Evolutionary conservation across 2,329 filamentous ascomycete genomes (phyloP).

Genomic region (Cladophialophora exuberans): DNA sequence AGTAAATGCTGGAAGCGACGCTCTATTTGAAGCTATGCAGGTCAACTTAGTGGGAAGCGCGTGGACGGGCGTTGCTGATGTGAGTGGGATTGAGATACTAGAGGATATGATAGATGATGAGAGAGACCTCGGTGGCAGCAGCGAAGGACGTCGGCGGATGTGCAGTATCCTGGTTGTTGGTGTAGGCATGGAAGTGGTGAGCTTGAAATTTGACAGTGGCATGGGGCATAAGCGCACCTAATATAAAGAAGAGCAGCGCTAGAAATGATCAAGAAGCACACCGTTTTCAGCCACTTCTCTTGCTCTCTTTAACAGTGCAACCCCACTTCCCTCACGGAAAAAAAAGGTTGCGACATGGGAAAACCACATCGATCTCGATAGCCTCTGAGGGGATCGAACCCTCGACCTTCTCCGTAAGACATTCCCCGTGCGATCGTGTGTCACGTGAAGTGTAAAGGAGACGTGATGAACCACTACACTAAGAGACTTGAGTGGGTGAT

Average conservation of each 20-base stretch:
- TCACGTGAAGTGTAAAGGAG: slow-evolving; percentile 24
- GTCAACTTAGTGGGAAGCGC: slow-evolving; percentile 18
- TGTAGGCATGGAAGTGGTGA: slow-evolving; percentile 31
- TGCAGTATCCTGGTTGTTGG: slow-evolving; percentile 27
- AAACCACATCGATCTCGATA: too few relatives aligned
- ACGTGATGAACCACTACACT: slow-evolving; percentile 32
- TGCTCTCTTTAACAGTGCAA: background rate
- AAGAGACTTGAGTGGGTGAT: too few relatives aligned
- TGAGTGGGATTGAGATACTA: slow-evolving; percentile 28
- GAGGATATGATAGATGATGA: background rate
- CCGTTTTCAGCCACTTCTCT: too few relatives aligned
- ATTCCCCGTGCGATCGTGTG: background rate
- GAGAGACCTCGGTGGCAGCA: background rate
- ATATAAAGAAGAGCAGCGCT: background rate
- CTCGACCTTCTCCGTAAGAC: slow-evolving; percentile 28
- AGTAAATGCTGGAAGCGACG: background rate
- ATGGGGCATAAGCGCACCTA: background rate
- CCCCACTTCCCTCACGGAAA: too few relatives aligned
- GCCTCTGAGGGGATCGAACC: slow-evolving; percentile 31
- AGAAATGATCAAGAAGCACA: too few relatives aligned
- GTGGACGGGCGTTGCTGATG: slow-evolving; percentile 33
- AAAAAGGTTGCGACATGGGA: too few relatives aligned
- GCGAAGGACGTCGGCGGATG: background rate
- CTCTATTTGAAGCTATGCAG: slow-evolving; percentile 17
- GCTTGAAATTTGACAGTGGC: background rate